Evolutionary conservation across 768 basidiomycete genomes (phyloP).

Genomic region (Kwoniella mangroviensis): DNA sequence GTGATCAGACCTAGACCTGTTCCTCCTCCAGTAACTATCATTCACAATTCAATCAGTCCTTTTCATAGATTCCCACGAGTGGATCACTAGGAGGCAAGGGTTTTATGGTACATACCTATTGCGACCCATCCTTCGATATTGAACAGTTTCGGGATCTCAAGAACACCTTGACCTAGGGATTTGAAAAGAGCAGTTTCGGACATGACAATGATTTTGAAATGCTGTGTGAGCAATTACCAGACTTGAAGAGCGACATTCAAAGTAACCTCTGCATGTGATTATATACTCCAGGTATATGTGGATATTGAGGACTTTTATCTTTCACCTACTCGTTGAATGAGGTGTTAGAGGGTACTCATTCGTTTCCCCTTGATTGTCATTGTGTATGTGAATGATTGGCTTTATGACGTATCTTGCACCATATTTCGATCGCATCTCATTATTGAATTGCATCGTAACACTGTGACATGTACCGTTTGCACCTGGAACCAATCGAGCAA

Average conservation of each 20-base stretch:
- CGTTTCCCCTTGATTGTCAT: neutral
- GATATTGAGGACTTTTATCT: no score
- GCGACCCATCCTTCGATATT: slow-evolving; percentile 54
- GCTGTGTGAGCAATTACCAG: no score
- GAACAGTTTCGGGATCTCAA: slow-evolving; percentile 45
- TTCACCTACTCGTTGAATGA: no score
- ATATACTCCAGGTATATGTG: neutral
- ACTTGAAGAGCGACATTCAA: no score
- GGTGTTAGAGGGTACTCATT: neutral
- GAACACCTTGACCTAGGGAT: slow-evolving; percentile 28
- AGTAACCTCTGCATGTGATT: neutral
- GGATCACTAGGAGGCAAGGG: neutral
- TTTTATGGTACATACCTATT: slow-evolving; percentile 40
- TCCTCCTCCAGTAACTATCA: slow-evolving; percentile 43
- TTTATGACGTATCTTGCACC: neutral
- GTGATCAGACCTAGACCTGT: slow-evolving; percentile 41
- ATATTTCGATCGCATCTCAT: neutral
- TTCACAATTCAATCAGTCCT: neutral
- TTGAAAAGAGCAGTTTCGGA: slow-evolving; percentile 26
- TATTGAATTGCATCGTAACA: no score
- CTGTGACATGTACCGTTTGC: no score
- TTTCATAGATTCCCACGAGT: neutral
- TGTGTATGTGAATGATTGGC: neutral
- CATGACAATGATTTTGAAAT: neutral
- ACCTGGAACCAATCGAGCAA: neutral